phyloP scores from a whole-genome alignment of 352 stramenopile genomes.

The Phytopythium delawarense region DNA sequence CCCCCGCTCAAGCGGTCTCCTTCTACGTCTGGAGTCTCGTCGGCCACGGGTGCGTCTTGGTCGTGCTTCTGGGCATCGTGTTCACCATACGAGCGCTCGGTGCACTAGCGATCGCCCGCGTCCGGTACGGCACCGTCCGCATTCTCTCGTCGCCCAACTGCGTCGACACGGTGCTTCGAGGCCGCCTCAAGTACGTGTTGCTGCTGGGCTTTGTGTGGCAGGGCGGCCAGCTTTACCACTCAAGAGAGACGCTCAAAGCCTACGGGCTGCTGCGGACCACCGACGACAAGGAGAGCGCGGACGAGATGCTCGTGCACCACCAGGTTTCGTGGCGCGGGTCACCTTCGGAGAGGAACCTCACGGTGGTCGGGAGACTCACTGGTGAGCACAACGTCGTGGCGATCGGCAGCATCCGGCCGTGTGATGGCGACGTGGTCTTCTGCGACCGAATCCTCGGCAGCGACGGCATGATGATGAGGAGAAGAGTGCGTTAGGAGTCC shows the following conservation, averaged over 20 bases:
- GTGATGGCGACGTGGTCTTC: background rate
- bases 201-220: slow-evolving; percentile 21
- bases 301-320: slow-evolving; percentile 1
- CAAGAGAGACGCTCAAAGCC: slow-evolving; percentile 16
- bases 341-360: background rate
- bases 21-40: slow-evolving; percentile 22
- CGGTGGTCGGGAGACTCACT: background rate
- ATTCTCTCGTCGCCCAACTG: slow-evolving; percentile 9
- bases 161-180: slow-evolving; percentile 7
- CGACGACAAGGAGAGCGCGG: slow-evolving; percentile 13
- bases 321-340: background rate
- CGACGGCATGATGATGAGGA: background rate
- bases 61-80: slow-evolving; percentile 14
- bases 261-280: slow-evolving; percentile 18
- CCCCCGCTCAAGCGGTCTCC: slow-evolving; percentile 15
- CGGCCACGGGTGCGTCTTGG: slow-evolving; percentile 20
- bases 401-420: no score
- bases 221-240: slow-evolving; percentile 17
- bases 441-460: background rate
- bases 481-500: background rate
- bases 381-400: background rate
- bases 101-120: slow-evolving; percentile 13
- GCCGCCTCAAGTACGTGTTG: slow-evolving; percentile 19
- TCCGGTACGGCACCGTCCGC: slow-evolving; percentile 7
- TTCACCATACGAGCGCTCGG: slow-evolving; percentile 11